Conservation (phyloP, 1,139 yeast species). For the Chernovozyma sophiae-reginae region DNA sequence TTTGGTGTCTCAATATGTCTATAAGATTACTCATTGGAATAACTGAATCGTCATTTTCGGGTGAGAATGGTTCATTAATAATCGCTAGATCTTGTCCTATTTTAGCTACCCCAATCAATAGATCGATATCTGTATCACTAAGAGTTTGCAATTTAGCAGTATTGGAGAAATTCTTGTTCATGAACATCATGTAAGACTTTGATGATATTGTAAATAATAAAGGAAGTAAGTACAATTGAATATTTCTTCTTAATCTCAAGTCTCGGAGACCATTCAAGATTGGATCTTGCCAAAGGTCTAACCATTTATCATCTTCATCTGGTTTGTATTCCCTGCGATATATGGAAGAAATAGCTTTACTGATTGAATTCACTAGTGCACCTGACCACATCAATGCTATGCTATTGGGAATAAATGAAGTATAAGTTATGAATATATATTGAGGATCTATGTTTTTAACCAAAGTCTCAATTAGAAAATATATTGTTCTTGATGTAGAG, state of each 20-base stretch:
- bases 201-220: slow-evolving; percentile 53
- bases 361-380: slow-evolving; percentile 64
- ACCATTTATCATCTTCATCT: slow-evolving; percentile 40
- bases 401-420: slow-evolving; percentile 43
- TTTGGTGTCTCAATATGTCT: slow-evolving; percentile 31
- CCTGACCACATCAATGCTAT: slow-evolving; percentile 50
- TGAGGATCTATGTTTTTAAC: slow-evolving; percentile 40
- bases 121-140: slow-evolving; percentile 27
- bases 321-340: slow-evolving; percentile 22
- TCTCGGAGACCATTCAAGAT: slow-evolving; percentile 31
- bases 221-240: slow-evolving; percentile 61
- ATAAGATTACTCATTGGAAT: slow-evolving; percentile 33
- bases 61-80: slow-evolving; percentile 45
- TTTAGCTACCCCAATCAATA: slow-evolving; percentile 53
- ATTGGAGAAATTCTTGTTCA: slow-evolving; percentile 26
- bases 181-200: slow-evolving; percentile 24
- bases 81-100: slow-evolving; percentile 62
- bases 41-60: slow-evolving; percentile 23
- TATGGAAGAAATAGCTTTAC: slow-evolving; percentile 55
- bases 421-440: slow-evolving; percentile 37
- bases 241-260: slow-evolving; percentile 36
- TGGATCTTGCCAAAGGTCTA: slow-evolving; percentile 46
- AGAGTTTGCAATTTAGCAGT: slow-evolving; percentile 12
- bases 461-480: slow-evolving; percentile 54
- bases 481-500: slow-evolving; percentile 52